These are phyloP conservation scores for Stenocarpella maydis DNA, from an alignment of 2,329 filamentous ascomycete genomes.

Conservation along the genomic window DNA sequence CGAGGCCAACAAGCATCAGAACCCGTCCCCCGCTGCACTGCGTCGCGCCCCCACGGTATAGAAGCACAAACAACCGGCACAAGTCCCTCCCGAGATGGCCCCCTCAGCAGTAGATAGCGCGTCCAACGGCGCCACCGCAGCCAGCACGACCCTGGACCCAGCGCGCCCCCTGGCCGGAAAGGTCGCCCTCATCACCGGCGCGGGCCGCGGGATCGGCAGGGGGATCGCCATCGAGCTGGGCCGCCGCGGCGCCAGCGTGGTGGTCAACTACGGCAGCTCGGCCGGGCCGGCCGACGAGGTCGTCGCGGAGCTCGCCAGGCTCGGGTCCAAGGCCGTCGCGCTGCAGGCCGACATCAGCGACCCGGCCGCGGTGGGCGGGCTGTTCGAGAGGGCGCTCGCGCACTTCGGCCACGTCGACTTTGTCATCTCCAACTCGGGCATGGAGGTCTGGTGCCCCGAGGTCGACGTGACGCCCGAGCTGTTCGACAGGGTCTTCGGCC, in stretches of 20 bases:
- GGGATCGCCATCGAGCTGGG: slow-evolving; percentile 74
- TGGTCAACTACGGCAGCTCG: slow-evolving; percentile 73
- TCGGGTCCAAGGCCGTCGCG: slow-evolving; percentile 65
- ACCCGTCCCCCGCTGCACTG: background rate
- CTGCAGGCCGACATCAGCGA: slow-evolving; percentile 72
- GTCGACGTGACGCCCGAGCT: slow-evolving; percentile 75
- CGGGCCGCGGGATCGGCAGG: slow-evolving; percentile 71
- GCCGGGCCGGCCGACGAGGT: slow-evolving; percentile 63
- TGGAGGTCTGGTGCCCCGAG: slow-evolving; percentile 75
- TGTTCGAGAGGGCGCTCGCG: slow-evolving; percentile 71
- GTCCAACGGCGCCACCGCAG: slow-evolving; percentile 4
- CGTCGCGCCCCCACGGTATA: background rate
- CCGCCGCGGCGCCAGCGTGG: slow-evolving; percentile 68
- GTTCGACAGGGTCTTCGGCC: slow-evolving; percentile 75
- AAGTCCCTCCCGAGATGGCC: slow-evolving; percentile 36
- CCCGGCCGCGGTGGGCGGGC: slow-evolving; percentile 63
- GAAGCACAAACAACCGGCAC: background rate
- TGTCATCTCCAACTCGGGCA: slow-evolving; percentile 76
- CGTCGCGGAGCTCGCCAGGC: slow-evolving; percentile 61
- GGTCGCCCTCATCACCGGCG: slow-evolving; percentile 69
- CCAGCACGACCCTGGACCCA: slow-evolving; percentile 37
- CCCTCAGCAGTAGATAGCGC: slow-evolving; percentile 40
- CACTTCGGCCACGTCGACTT: slow-evolving; percentile 77
- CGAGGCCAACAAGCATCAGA: background rate
- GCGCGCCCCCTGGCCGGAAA: slow-evolving; percentile 56